Base-by-base conservation (phyloP, 768 basidiomycete genomes). In the Termitomyces titanicus region DNA sequence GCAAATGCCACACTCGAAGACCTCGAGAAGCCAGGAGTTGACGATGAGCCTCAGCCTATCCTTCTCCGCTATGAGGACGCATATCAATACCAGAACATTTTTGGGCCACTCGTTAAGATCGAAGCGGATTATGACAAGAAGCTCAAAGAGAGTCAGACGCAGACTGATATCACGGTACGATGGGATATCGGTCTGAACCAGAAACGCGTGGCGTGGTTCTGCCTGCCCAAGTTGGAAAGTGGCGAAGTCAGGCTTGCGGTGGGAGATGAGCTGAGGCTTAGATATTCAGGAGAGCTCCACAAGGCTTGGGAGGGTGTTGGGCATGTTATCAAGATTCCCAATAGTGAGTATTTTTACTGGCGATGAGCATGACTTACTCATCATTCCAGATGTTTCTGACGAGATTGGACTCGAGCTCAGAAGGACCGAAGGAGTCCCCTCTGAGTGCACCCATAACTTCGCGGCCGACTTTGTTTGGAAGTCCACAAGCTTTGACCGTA, bases 391-490 rank as follows among this genome's bases (percentile, higher is more conserved):
- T 70, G 91, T 98, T 17, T 98, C 95, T 13, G 97, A 99, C 68
- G 97, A 99, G 74, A 94, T 99, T 70, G 96, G 88, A 2, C 76
- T 99, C 61, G 97, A 99, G 69, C 77, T 99, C 24, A 79, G 94
- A 54, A 79, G 89, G 45, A 85, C 91, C 1, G 96, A 98, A 61
- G 93, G 93, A 15, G 94, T 96, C 7, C 97, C 97, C 5, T 84
- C 88, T 17, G 96, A 98, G 31, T 84, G 93, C 71, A 94, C 93
- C 0, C 93, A 95, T 67, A 92, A 92, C 63, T 98, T 97, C 65
- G 87, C 92, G 0, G 97, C 89, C n/a, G 97, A 99, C 70, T 99
- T 98, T 65, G 96, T 99, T 5, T 99, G 97, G 97, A 99, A 99
- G 72, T 95, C 94, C 5, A 99, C 97, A 1, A 98, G 96, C 70